Percentiles rank a stretch among this genome's conserved stretches.
phyloP scores from a whole-genome alignment of 345 rosid genomes.

The Erodium maritimum region DNA sequence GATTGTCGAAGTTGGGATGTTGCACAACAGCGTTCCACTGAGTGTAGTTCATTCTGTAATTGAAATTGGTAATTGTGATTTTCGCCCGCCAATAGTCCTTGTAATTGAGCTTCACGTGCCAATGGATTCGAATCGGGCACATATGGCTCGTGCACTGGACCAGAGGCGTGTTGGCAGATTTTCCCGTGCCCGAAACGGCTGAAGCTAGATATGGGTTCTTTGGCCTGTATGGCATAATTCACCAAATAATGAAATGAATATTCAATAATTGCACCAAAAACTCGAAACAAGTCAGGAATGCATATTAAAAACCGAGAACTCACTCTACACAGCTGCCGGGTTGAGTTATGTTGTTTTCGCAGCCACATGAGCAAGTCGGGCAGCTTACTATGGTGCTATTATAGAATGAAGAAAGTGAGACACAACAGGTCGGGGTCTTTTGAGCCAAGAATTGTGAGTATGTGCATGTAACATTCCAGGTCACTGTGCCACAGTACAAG shows the following conservation, averaged over 20 bases:
- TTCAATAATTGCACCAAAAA: neutral
- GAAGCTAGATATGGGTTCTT: constrained; percentile 51
- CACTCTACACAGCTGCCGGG: constrained; percentile 55
- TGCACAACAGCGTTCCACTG: constrained; percentile 85
- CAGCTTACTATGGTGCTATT: constrained; percentile 61
- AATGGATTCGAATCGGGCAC: constrained; percentile 80
- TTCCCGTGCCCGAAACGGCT: constrained; percentile 37
- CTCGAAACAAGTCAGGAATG: too few relatives aligned
- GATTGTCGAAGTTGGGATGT: constrained; percentile 76
- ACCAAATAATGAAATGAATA: neutral
- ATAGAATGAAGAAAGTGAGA: constrained; percentile 77
- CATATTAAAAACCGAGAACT: constrained; percentile 17
- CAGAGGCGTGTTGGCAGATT: constrained; percentile 31
- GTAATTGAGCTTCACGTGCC: constrained; percentile 90
- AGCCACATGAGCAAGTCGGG: constrained; percentile 72
- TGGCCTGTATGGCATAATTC: constrained; percentile 34
- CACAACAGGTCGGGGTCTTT: constrained; percentile 68
- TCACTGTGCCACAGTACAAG: constrained; percentile 54
- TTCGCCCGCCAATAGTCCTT: constrained; percentile 87
- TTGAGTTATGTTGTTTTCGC: constrained; percentile 40
- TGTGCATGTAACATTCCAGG: constrained; percentile 90
- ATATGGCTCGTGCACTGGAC: constrained; percentile 73
- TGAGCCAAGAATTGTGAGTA: constrained; percentile 67
- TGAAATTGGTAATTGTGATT: constrained; percentile 77
- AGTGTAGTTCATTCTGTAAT: constrained; percentile 61